Conservation (phyloP, 2,329 filamentous ascomycete species). For the Lojkania enalia region DNA sequence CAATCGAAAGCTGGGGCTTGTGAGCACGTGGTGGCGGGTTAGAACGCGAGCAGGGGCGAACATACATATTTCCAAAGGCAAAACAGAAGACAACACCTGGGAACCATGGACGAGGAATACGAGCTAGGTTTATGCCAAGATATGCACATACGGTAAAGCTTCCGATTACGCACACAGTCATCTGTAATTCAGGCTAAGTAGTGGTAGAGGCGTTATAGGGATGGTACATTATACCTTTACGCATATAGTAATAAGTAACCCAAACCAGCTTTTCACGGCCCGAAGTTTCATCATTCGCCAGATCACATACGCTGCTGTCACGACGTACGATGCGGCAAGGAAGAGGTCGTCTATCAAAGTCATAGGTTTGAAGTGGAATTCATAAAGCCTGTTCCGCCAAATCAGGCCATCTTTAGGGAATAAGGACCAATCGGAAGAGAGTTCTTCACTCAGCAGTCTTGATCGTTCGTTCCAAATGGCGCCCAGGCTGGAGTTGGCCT, state of each 20-base stretch:
- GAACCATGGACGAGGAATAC: slow-evolving; percentile 73
- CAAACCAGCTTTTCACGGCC: slow-evolving; percentile 75
- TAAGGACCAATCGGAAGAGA: slow-evolving; percentile 63
- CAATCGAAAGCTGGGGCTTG: slow-evolving; percentile 61
- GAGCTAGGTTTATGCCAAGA: slow-evolving; percentile 73
- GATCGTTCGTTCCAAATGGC: slow-evolving; percentile 67
- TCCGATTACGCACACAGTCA: slow-evolving; percentile 72
- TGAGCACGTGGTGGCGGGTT: slow-evolving; percentile 13
- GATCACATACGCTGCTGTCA: slow-evolving; percentile 67
- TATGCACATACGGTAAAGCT: slow-evolving; percentile 80
- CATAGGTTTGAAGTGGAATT: slow-evolving; percentile 78
- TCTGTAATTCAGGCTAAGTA: slow-evolving; percentile 40
- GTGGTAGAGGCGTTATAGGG: background rate
- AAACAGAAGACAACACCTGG: slow-evolving; percentile 76
- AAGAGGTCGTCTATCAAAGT: slow-evolving; percentile 67
- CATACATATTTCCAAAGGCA: slow-evolving; percentile 72
- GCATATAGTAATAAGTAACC: slow-evolving; percentile 70
- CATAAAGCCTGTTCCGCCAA: slow-evolving; percentile 65
- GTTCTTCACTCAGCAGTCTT: slow-evolving; percentile 54
- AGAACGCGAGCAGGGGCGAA: slow-evolving; percentile 5
- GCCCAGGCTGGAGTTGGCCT: slow-evolving; percentile 65
- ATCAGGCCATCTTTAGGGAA: slow-evolving; percentile 64
- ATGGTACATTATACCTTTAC: slow-evolving; percentile 55
- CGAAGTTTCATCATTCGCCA: slow-evolving; percentile 69
- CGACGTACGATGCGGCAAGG: slow-evolving; percentile 66